Base-by-base conservation (phyloP, 768 basidiomycete genomes). In the Leccinellum albellum region DNA sequence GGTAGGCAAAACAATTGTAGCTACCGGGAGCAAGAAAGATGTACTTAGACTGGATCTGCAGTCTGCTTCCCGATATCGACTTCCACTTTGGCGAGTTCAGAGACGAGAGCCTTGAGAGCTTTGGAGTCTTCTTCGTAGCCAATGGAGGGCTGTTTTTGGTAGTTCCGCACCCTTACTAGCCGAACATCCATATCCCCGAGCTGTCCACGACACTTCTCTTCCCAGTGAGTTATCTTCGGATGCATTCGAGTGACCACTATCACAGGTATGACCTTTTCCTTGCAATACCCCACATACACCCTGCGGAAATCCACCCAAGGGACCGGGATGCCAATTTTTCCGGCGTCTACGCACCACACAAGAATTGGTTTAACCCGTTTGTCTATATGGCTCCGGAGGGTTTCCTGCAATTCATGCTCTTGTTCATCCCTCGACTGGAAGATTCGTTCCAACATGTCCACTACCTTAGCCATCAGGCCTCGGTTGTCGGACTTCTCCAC, bases 321-420 rank as follows among this genome's bases (percentile, higher is more conserved):
- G 6, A 23, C 17, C 2, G 29, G 10, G 3, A 59, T 52, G 1
- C 49, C 59, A 29, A 70, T 26, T 26, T 68, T 67, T 28, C 57
- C 14, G 53, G 68, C 67, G 20, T 61, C 40, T 17, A 70, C 63
- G 49, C 67, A 68, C 67, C 67, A 68, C 15, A 70, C n/a, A 7
- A 68, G 54, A 17, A 67, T 59, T 21, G 66, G 64, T 35, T 9
- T 51, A 5, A 55, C 32, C 13, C 9, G 14, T n/a, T 6, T 61
- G 15, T 40, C 37, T 40, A 47, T 61, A 20, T 62, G 37, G 20
- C 26, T 32, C 3, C 54, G 52, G 14, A 70, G 49, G 26, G 55
- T 24, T 6, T 52, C 55, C 44, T 50, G 62, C 61, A 68, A 49
- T 35, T 70, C 63, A 44, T 59, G 63, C 6, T 58, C 55, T 33